A percentile compares a stretch with the other conserved stretches of the same genome.
These are phyloP conservation scores for Suillus plorans DNA, from an alignment of 768 basidiomycete genomes.

Conservation along the genomic window DNA sequence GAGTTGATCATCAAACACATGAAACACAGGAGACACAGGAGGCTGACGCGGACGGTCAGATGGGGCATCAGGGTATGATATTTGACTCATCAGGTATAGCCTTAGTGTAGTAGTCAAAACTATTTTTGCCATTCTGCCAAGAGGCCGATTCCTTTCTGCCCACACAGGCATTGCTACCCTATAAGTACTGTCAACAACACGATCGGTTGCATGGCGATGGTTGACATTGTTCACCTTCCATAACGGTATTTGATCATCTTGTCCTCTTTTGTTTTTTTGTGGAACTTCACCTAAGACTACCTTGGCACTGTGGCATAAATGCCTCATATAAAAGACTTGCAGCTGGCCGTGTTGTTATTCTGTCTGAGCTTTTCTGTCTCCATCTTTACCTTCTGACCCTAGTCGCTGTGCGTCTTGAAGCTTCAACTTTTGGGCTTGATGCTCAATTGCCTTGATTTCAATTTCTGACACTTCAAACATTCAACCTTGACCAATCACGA, in stretches of 20 bases:
- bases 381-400: background rate
- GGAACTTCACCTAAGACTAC: background rate
- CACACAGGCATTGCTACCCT: too few relatives aligned
- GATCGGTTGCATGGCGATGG: constrained; percentile 4
- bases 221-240: background rate
- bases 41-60: too few relatives aligned
- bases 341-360: background rate
- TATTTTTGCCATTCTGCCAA: too few relatives aligned
- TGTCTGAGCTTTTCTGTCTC: background rate
- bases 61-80: too few relatives aligned
- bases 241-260: background rate
- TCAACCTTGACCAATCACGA: background rate
- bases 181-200: too few relatives aligned
- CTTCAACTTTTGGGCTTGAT: constrained; percentile 4
- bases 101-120: too few relatives aligned
- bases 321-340: constrained; percentile 6
- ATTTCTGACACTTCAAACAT: constrained; percentile 3
- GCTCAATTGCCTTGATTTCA: background rate
- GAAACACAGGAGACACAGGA: too few relatives aligned
- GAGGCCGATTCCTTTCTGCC: too few relatives aligned
- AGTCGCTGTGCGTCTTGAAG: constrained; percentile 9
- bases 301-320: background rate
- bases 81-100: too few relatives aligned
- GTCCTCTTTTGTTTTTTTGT: background rate
- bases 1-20: too few relatives aligned